A percentile compares a stretch with the other conserved stretches of the same genome.
Conservation (phyloP, 2,329 filamentous ascomycete genomes). For the Colletotrichum kahawae region DNA sequence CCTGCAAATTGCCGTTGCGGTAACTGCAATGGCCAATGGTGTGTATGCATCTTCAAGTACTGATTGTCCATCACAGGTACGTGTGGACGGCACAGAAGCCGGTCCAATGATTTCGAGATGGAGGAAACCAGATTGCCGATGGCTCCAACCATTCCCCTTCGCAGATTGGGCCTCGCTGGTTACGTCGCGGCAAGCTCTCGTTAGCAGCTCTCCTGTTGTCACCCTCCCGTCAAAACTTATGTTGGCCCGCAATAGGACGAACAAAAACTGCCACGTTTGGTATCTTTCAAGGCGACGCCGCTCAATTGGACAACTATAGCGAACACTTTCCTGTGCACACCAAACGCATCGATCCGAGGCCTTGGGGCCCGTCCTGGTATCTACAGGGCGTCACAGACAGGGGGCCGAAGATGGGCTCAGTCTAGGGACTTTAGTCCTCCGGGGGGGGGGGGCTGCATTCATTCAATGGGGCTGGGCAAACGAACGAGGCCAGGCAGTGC, state of each 20-base stretch:
- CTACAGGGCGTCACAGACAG: not conserved
- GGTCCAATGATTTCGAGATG: constrained; percentile 7
- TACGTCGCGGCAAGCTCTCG: not conserved
- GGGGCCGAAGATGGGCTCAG: not conserved
- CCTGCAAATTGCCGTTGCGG: not conserved
- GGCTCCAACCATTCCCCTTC: not conserved
- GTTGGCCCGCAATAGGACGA: not conserved
- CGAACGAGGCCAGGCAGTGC: not conserved
- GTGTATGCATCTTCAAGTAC: not conserved
- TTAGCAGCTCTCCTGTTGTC: constrained; percentile 9
- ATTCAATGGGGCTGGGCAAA: not conserved
- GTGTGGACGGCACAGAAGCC: constrained; percentile 26
- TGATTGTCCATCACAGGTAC: constrained; percentile 16
- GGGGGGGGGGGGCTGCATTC: not conserved
- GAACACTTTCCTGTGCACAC: constrained; percentile 7
- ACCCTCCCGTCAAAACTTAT: constrained; percentile 4
- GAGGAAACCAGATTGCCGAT: not conserved
- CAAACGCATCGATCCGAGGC: not conserved
- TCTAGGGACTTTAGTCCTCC: not conserved
- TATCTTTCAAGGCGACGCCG: not conserved
- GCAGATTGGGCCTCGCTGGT: not conserved
- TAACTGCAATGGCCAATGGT: not conserved
- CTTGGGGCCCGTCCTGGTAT: not conserved
- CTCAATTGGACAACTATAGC: constrained; percentile 8
- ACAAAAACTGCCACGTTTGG: not conserved